These are phyloP conservation scores for Gentiana dahurica DNA, from an alignment of 257 asterid genomes.

Conservation along the genomic window DNA sequence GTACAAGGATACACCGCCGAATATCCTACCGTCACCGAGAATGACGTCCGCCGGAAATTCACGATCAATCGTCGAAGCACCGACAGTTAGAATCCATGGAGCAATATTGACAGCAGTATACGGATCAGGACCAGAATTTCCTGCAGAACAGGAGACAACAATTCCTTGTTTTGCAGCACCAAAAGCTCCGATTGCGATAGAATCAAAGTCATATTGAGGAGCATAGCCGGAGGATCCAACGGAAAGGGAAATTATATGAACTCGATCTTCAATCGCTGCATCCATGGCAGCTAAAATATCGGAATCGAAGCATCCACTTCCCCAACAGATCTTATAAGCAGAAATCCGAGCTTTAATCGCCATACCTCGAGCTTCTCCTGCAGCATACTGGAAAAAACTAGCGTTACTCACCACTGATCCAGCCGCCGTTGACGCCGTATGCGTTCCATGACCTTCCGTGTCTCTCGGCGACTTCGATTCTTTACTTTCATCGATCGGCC, in stretches of 20 bases:
- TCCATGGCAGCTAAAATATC: slow-evolving; percentile 87
- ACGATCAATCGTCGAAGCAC: slow-evolving; percentile 87
- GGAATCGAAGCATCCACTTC: slow-evolving; percentile 66
- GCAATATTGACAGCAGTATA: slow-evolving; percentile 74
- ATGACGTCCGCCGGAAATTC: slow-evolving; percentile 85
- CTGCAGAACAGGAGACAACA: slow-evolving; percentile 88
- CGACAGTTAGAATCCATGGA: slow-evolving; percentile 94
- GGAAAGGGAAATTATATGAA: slow-evolving; percentile 68
- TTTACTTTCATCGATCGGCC: slow-evolving; percentile 27
- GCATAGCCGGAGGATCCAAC: slow-evolving; percentile 69
- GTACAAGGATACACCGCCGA: slow-evolving; percentile 74
- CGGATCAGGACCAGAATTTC: slow-evolving; percentile 72
- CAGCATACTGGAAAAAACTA: slow-evolving; percentile 59
- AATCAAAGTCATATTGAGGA: slow-evolving; percentile 53
- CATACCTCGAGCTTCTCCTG: slow-evolving; percentile 93
- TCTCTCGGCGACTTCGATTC: slow-evolving; percentile 67
- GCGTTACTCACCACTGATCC: slow-evolving; percentile 70
- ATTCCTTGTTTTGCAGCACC: slow-evolving; percentile 63
- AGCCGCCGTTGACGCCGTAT: slow-evolving; percentile 88
- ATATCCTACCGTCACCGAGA: slow-evolving; percentile 59
- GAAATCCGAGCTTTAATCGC: slow-evolving; percentile 83
- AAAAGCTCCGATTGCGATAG: slow-evolving; percentile 85
- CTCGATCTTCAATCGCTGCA: slow-evolving; percentile 70
- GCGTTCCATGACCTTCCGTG: slow-evolving; percentile 97
- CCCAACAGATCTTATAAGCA: slow-evolving; percentile 78